These are phyloP conservation scores for Yamadazyma kitorensis DNA, from an alignment of 805 yeast genomes.

Conservation along the genomic window DNA sequence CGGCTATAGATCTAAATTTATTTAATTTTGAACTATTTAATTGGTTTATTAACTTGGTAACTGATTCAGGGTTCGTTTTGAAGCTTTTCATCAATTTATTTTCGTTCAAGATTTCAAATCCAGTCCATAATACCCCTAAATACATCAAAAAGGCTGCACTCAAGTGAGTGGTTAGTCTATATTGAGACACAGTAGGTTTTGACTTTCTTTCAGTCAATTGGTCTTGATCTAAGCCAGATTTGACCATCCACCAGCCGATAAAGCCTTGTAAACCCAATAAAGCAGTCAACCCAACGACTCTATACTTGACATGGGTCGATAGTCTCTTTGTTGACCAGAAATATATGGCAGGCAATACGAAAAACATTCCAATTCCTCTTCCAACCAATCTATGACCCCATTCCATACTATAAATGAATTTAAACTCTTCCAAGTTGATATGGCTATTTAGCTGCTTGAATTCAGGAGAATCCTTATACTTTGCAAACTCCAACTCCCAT, in stretches of 20 bases:
- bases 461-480: constrained; percentile 86
- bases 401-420: constrained; percentile 94
- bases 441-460: constrained; percentile 85
- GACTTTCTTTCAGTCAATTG: constrained; percentile 75
- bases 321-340: constrained; percentile 68
- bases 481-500: constrained; percentile 82
- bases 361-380: constrained; percentile 79
- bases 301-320: constrained; percentile 61
- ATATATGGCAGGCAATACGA: constrained; percentile 82
- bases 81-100: constrained; percentile 53
- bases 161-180: constrained; percentile 88
- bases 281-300: constrained; percentile 69
- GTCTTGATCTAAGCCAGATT: constrained; percentile 84
- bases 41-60: constrained; percentile 51
- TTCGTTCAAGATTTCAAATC: constrained; percentile 78
- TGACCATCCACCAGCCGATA: constrained; percentile 99
- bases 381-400: constrained; percentile 97
- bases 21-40: constrained; percentile 61
- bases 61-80: constrained; percentile 46
- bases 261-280: constrained; percentile 91
- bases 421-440: constrained; percentile 86
- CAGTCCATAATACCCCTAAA: constrained; percentile 88
- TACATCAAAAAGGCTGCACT: constrained; percentile 90
- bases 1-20: constrained; percentile 53
- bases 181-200: constrained; percentile 97